Evolutionary conservation across 2,329 filamentous ascomycete genomes (phyloP), one percentile per base, ranked within the genome.

Genomic region (Lojkania enalia): DNA sequence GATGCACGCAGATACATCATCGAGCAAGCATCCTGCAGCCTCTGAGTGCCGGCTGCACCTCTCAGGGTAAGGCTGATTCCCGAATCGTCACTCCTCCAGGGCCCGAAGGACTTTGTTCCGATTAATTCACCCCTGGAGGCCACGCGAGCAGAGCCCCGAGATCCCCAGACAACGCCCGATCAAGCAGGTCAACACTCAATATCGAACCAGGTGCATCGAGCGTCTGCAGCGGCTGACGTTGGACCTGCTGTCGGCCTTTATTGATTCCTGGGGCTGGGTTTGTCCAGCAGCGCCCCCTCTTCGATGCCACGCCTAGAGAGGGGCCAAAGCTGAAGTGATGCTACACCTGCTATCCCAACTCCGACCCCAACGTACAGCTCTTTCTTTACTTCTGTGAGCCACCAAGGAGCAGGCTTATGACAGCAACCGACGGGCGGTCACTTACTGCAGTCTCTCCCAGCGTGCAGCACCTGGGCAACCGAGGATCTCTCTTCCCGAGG

Each of bases 191-290:
- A 33, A 39, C 32, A 35, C 16, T 35, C 35, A 23, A 46, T 5
- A 23, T 33, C 31, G 18, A 35, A 42, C 39, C 18, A 43, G 18
- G 40, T 29, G 37, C 35, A 38, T 35, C 29, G 39, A 40, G 27
- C 15, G 13, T 30, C 33, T 48, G 40, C 39, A 39, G 46, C 52
- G 52, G 61, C 61, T 63, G 55, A 64, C 61, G 60, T 64, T 59
- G 49, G 60, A 60, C 50, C 37, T 40, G 35, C 48, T 47, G 48
- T 43, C 50, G 36, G 32, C 43, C 48, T 18, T 37, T 38, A 48
- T 41, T 44, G 20, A 16, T 29, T 30, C 11, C 27, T 39, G 44
- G 31, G 46, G 29, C 37, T 44, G 32, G 14, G 30, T 20, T 20
- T 15, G n/a, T 14, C 31, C 37, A 15, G 32, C 25, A n/a, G n/a